Percentiles rank a stretch among this genome's conserved stretches.
These are phyloP conservation scores for Drosera spatulata DNA, from an alignment of 179 eudicot genomes.

Conservation along the genomic window DNA sequence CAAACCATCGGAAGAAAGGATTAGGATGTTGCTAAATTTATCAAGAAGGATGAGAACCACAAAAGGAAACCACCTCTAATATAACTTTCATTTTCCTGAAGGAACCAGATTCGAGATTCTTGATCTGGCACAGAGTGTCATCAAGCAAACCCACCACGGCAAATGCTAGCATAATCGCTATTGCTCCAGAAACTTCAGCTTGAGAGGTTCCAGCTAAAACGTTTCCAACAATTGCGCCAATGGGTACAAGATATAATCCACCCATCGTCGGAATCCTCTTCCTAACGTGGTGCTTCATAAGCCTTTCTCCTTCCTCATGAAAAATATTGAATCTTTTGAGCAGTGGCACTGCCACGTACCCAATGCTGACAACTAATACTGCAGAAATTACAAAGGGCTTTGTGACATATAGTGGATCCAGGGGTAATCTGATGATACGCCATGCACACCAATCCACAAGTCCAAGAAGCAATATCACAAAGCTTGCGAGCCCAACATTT, in stretches of 20 bases:
- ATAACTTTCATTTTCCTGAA: slow-evolving; percentile 37
- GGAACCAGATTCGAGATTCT: slow-evolving; percentile 39
- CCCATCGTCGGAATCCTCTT: slow-evolving; percentile 83
- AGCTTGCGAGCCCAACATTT: slow-evolving; percentile 55
- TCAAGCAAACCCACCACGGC: slow-evolving; percentile 74
- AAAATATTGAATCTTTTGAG: slow-evolving; percentile 47
- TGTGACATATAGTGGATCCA: slow-evolving; percentile 52
- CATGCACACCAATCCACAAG: slow-evolving; percentile 80
- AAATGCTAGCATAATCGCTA: slow-evolving; percentile 58
- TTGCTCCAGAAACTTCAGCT: slow-evolving; percentile 51
- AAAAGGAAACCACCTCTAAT: slow-evolving; percentile 32
- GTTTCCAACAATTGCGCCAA: slow-evolving; percentile 69
- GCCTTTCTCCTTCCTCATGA: slow-evolving; percentile 36
- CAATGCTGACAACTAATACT: slow-evolving; percentile 47
- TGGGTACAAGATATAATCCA: slow-evolving; percentile 71
- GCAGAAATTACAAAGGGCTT: slow-evolving; percentile 68
- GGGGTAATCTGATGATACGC: slow-evolving; percentile 76
- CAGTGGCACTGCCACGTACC: slow-evolving; percentile 70
- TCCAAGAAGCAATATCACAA: slow-evolving; percentile 47
- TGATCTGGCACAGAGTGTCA: slow-evolving; percentile 45
- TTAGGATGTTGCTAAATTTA: background rate
- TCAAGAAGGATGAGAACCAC: background rate
- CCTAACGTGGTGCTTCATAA: slow-evolving; percentile 29
- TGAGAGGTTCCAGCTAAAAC: slow-evolving; percentile 53
- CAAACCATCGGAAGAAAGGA: background rate